phyloP scores from a whole-genome alignment of 176 grass and related monocot species.

The Olyra latifolia region DNA sequence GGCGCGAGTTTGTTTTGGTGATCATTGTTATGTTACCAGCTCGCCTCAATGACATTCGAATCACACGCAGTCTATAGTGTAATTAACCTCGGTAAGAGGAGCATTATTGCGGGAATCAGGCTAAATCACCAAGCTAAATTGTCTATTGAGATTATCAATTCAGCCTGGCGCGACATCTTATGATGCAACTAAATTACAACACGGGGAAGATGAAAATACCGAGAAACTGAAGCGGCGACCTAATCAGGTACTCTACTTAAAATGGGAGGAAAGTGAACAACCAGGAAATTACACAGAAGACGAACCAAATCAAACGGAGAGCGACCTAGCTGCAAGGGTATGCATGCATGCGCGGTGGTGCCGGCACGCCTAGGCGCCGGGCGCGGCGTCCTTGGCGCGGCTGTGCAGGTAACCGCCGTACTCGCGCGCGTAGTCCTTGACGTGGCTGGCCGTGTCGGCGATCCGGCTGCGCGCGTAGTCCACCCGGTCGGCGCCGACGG shows the following conservation, averaged over 20 bases:
- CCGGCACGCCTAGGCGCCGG: conserved; percentile 51
- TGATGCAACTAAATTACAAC: conserved; percentile 21
- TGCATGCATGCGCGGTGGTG: neutral
- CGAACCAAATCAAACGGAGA: neutral
- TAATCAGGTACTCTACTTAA: neutral
- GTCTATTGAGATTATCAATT: neutral
- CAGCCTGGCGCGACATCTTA: neutral
- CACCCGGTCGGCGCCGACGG: conserved; percentile 69
- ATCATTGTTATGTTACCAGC: neutral
- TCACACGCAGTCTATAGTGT: neutral
- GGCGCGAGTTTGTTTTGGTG: neutral
- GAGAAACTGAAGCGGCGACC: too few relatives aligned
- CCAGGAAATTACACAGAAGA: neutral
- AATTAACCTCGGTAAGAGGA: neutral
- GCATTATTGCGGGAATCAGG: neutral
- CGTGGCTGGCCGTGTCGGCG: conserved; percentile 65
- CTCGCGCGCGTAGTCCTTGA: conserved; percentile 87
- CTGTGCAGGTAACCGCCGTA: conserved; percentile 69
- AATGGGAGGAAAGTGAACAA: neutral
- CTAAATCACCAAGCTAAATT: neutral
- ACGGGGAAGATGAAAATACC: neutral
- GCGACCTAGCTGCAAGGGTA: neutral
- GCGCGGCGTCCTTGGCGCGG: conserved; percentile 93
- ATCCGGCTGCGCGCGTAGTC: conserved; percentile 86
- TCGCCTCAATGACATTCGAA: neutral